phyloP scores from a whole-genome alignment of 345 rosid species.

The Chamaenerion angustifolium region DNA sequence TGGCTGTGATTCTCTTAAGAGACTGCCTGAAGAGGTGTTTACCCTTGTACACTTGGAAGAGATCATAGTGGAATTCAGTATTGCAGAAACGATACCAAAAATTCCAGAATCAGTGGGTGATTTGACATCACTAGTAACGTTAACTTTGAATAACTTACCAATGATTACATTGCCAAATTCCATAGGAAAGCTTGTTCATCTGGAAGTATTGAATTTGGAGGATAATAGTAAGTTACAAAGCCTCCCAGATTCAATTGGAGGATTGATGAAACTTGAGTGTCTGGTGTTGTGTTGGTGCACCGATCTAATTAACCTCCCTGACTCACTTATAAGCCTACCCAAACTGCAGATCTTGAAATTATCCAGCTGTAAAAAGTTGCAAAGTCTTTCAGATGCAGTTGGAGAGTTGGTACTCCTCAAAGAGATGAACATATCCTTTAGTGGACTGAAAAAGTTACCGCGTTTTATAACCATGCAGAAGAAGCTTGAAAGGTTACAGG shows the following conservation, averaged over 20 bases:
- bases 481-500: background rate
- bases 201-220: too few species aligned
- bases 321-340: too few species aligned
- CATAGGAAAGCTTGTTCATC: background rate
- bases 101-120: too few species aligned
- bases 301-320: too few species aligned
- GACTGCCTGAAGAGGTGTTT: background rate
- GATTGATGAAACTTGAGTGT: background rate
- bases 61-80: background rate
- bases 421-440: too few species aligned
- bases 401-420: too few species aligned
- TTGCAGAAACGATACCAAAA: too few species aligned
- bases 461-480: background rate
- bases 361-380: too few species aligned
- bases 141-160: background rate
- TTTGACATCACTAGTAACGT: background rate
- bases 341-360: too few species aligned
- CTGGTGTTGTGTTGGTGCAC: background rate
- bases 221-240: too few species aligned
- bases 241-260: too few species aligned
- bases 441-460: background rate
- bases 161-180: background rate
- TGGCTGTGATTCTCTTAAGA: background rate
- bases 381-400: too few species aligned
- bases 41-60: background rate